These are phyloP conservation scores for Monosporascus sp. DNA, from an alignment of 2,329 filamentous ascomycete species.

Conservation along the genomic window DNA sequence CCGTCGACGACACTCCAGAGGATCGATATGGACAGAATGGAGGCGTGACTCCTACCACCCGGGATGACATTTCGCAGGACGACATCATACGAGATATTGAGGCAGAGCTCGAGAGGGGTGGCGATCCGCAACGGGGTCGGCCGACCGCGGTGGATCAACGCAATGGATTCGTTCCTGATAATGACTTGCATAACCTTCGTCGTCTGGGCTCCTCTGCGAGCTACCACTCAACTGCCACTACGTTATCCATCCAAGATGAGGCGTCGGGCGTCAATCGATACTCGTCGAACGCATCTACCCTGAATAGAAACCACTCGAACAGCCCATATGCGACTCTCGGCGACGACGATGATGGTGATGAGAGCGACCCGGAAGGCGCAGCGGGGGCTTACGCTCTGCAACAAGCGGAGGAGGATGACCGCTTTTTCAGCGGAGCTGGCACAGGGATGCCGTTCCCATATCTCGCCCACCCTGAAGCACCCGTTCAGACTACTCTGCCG, in stretches of 20 bases:
- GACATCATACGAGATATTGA: slow-evolving; percentile 55
- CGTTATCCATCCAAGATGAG: slow-evolving; percentile 31
- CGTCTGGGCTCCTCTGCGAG: slow-evolving; percentile 30
- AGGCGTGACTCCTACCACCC: slow-evolving; percentile 13
- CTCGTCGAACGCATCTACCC: slow-evolving; percentile 36
- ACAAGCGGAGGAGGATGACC: slow-evolving; percentile 75
- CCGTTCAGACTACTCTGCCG: slow-evolving; percentile 33
- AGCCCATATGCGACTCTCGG: slow-evolving; percentile 27
- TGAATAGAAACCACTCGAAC: slow-evolving; percentile 31
- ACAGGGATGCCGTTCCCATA: slow-evolving; percentile 42
- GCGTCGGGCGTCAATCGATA: slow-evolving; percentile 33
- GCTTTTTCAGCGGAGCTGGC: slow-evolving; percentile 48
- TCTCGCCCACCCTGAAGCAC: slow-evolving; percentile 32
- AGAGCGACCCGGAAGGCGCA: slow-evolving; percentile 83
- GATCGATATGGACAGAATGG: slow-evolving; percentile 37
- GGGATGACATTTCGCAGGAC: slow-evolving; percentile 42
- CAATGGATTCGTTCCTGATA: slow-evolving; percentile 43
- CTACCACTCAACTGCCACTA: slow-evolving; percentile 48
- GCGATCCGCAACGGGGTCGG: slow-evolving; percentile 33
- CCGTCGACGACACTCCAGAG: slow-evolving; percentile 39
- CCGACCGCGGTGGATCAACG: slow-evolving; percentile 28
- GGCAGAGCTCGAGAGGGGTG: slow-evolving; percentile 41
- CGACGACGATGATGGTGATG: slow-evolving; percentile 54
- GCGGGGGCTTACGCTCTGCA: slow-evolving; percentile 80
- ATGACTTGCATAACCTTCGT: slow-evolving; percentile 41